Evolutionary conservation across 2,329 filamentous ascomycete genomes (phyloP), one percentile per base, ranked within the genome.

Genomic region (Phyllosticta ampelicida): DNA sequence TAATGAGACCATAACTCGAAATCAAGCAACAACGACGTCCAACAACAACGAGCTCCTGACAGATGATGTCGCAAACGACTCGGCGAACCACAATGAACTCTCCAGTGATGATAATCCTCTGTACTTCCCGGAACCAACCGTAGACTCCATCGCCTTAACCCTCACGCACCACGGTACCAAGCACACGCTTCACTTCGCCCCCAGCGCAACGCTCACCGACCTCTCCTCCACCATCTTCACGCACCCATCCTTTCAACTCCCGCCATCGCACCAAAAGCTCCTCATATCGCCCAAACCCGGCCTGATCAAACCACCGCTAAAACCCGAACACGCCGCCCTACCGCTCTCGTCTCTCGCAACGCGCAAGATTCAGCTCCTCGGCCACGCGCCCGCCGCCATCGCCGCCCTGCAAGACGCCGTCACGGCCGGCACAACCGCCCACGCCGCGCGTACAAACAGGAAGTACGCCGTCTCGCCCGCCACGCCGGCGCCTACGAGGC

Each of bases 321-420:
- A 81, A 67, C 76, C 86, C 62, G 67, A 77, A 5, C 71, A 86
- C 51, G 68, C 72, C 18, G 75, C 86, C 62, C 77, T 82, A 0
- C 71, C 75, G 3, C 73, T 85, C 60, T 65, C 70, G 8, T 67
- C 77, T 4, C 71, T 86, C 49, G 68, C 72, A 21, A 71, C 75
- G 60, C 85, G 82, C 69, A 85, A 85, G 61, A 78, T 87, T 61
- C 83, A 78, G 1, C 78, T 89, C 28, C 78, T 89, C 74, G 86
- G 85, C 60, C 81, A 80, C 52, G 83, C 81, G 0, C 75, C 76
- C 16, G 74, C 77, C n/a, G 82, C 86, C 67, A 74, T 86, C n/a
- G 76, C 80, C 0, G 73, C 79, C 6, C 77, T 81, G 51, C 74
- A 76, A 48, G 66, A 67, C 13, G 68, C 70, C 54, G 71, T 73